Percentiles rank a stretch among this genome's conserved stretches.
phyloP scores from a whole-genome alignment of 2,329 filamentous ascomycete species.

The Intubia oerlemansii region DNA sequence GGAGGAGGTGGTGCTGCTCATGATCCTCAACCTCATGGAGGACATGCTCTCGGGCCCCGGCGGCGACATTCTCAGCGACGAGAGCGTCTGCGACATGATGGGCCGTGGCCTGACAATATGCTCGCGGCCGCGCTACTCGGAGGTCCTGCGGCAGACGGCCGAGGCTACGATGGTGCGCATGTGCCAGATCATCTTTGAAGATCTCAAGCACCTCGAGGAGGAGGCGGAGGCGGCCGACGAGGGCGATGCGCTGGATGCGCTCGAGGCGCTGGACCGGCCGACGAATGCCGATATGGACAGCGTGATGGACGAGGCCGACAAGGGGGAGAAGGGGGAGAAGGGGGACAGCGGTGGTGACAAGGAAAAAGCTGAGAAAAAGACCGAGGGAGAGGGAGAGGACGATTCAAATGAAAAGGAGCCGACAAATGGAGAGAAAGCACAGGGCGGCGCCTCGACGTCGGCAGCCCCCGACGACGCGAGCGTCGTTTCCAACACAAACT shows the following conservation, averaged over 20 bases:
- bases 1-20: constrained; percentile 83
- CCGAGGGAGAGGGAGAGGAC: no score
- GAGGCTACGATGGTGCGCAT: constrained; percentile 97
- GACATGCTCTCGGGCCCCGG: constrained; percentile 90
- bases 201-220: constrained; percentile 68
- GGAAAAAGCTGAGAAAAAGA: background rate
- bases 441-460: background rate
- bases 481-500: background rate
- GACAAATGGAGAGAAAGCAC: no score
- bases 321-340: no score
- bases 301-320: background rate
- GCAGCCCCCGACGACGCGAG: background rate
- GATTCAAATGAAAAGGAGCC: background rate
- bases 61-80: constrained; percentile 83
- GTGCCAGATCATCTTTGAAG: constrained; percentile 96
- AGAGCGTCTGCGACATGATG: constrained; percentile 99
- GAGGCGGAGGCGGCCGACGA: constrained; percentile 52
- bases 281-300: constrained; percentile 48
- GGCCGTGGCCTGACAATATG: constrained; percentile 93
- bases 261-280: constrained; percentile 42
- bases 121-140: constrained; percentile 78
- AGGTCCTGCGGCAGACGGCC: constrained; percentile 72
- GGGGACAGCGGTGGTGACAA: constrained; percentile 1
- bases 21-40: constrained; percentile 95
- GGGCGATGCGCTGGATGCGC: constrained; percentile 46